phyloP scores from a whole-genome alignment of 805 yeast genomes.

The Saccharomycopsis capsularis region DNA sequence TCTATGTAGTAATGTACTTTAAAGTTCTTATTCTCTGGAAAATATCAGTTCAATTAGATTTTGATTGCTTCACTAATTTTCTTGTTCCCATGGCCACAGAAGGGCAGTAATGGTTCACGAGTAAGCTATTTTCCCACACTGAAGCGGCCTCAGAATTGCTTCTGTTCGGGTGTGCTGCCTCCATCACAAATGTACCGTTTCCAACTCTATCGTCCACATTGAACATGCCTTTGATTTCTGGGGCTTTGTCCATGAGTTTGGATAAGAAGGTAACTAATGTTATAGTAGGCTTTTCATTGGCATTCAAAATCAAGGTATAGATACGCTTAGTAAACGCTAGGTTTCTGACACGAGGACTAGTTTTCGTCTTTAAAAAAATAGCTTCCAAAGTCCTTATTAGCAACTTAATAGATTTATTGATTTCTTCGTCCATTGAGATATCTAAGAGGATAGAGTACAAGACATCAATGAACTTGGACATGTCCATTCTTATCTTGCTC shows the following conservation, averaged over 20 bases:
- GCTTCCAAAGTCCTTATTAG: slow-evolving; percentile 70
- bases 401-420: slow-evolving; percentile 84
- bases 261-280: slow-evolving; percentile 75
- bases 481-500: slow-evolving; percentile 69
- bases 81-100: slow-evolving; percentile 62
- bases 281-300: slow-evolving; percentile 82
- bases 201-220: slow-evolving; percentile 83
- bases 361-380: slow-evolving; percentile 68
- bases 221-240: slow-evolving; percentile 67
- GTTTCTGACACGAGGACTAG: slow-evolving; percentile 62
- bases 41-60: slow-evolving; percentile 4
- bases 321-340: slow-evolving; percentile 79
- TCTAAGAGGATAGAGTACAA: slow-evolving; percentile 64
- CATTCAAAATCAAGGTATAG: slow-evolving; percentile 56
- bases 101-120: slow-evolving; percentile 81
- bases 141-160: slow-evolving; percentile 84
- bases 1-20: neutral
- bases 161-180: slow-evolving; percentile 60
- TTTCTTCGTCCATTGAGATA: slow-evolving; percentile 68
- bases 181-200: slow-evolving; percentile 70
- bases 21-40: too few species aligned
- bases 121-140: slow-evolving; percentile 77
- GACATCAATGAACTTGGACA: slow-evolving; percentile 71
- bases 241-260: slow-evolving; percentile 62
- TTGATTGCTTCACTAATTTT: slow-evolving; percentile 33